Percentiles rank a stretch among this genome's conserved stretches.
Conservation (phyloP, 2,329 filamentous ascomycete species). For the Thermothelomyces thermophilus region DNA sequence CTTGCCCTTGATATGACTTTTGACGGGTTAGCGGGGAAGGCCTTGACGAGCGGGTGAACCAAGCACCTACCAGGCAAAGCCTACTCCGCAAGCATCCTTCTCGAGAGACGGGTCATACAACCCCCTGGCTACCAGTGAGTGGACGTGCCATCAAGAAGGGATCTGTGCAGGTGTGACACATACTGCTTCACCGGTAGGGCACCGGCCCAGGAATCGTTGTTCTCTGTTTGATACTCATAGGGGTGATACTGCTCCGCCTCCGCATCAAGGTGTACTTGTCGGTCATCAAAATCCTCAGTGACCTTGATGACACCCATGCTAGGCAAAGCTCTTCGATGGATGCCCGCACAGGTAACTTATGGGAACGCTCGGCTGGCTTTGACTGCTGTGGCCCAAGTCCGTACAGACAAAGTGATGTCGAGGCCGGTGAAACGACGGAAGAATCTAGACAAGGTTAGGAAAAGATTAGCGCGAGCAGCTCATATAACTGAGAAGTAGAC, state of each 20-base stretch:
- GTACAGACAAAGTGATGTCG: constrained; percentile 1
- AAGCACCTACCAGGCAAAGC: constrained; percentile 77
- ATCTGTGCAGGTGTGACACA: constrained; percentile 24
- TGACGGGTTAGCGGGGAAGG: constrained; percentile 13
- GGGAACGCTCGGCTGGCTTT: constrained; percentile 1
- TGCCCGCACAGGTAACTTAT: constrained; percentile 7
- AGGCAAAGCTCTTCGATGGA: constrained; percentile 43
- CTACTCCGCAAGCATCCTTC: constrained; percentile 99
- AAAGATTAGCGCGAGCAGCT: constrained; percentile 1
- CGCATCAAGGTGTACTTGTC: constrained; percentile 55
- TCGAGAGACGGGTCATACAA: constrained; percentile 93
- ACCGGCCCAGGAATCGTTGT: constrained; percentile 84
- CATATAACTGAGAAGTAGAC: not conserved
- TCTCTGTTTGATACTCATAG: constrained; percentile 84
- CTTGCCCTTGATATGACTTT: constrained; percentile 92
- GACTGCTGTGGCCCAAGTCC: not conserved
- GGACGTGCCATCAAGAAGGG: not conserved
- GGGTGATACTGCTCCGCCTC: constrained; percentile 55
- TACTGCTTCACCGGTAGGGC: constrained; percentile 92
- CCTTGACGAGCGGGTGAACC: not conserved
- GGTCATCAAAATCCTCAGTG: constrained; percentile 61
- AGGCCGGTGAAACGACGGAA: not conserved
- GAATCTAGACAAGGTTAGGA: not conserved
- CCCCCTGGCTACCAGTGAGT: constrained; percentile 45
- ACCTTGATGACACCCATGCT: constrained; percentile 54